Evolutionary conservation across 2,329 filamentous ascomycete species (phyloP), one percentile per base, ranked within the genome.

Genomic region (Exophiala phaeomuriformis): DNA sequence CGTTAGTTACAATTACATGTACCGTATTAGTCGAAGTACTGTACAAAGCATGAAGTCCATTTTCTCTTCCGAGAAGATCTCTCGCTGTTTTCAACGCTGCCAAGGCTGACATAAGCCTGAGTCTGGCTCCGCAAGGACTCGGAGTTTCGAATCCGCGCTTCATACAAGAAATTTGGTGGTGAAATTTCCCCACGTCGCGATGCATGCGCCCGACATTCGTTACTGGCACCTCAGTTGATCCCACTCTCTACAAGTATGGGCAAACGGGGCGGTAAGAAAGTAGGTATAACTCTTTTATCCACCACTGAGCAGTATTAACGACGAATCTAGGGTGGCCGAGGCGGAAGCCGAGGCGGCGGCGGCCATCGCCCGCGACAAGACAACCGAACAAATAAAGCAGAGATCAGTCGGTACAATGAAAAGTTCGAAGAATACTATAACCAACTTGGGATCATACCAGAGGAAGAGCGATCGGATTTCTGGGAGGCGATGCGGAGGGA

Each of bases 381-480:
- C 47, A 65, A 66, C 58, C 71, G 73, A 56, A 63, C 65, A 51
- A 72, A 73, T 58, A 84, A 81, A 67, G 73, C 78, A 12, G 78
- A 85, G 37, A 77, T 95, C 51, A 72, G 77, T 63, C 93, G 90
- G 75, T 75, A 83, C 64, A 95, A 98, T 71, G 85, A 87, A 67
- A 84, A 85, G 64, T 85, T 95, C 60, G 86, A 97, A 73, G 76
- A 77, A 60, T 97, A 86, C 75, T 98, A 98, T 76, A 85, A 94
- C 67, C 76, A 79, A 58, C 77, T 90, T 31, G 78, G 87, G 4
- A 80, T 90, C 55, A 74, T 97, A 5, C 78, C 86, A 0, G 86
- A 90, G 47, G 82, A 84, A 43, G 91, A 97, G 72, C 83, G 81
- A 65, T 76, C 82, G 52, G 77, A 80, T 6, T 97, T 96, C 72